Evolutionary conservation across 495 filamentous ascomycete genomes (phyloP), one percentile per base, ranked within the genome.

Genomic region (Geoglossum glabrum): DNA sequence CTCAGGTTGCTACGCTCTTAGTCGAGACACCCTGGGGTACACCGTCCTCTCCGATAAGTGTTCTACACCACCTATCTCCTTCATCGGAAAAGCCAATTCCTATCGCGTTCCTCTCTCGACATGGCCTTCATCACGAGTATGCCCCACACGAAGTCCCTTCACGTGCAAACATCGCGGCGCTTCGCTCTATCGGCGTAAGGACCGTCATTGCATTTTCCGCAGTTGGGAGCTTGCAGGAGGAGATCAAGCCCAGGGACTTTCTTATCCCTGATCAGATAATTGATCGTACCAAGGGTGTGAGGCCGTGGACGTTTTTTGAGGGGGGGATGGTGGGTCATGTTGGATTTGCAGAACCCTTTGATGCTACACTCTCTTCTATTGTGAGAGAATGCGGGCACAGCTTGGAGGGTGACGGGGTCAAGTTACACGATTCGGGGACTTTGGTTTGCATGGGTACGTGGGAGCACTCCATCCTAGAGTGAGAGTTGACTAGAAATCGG

Each of bases 241-340:
- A 86, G 63, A 90, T 99, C 68, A 82, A 81, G 70, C 92, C 92
- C 51, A 82, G 90, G 65, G 93, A 99, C 72, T 99, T 99, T 68
- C 85, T 96, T 36, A 76, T 99, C 15, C 90, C 88, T 17, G 87
- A 94, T 69, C 92, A 96, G 74, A 79, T 97, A 68, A 94, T 97
- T 70, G 92, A 99, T 71, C 87, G 92, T 61, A 99, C 92, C 62
- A 96, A 95, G 76, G 92, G 92, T 27, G 67, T 75, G 13, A 65
- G 69, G 4, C 87, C 92, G 3, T 95, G 86, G 68, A 97, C 92
- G 6, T 99, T 90, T 73, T 99, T 97, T 69, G 92, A 95, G 71
- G 81, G 78, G 54, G 92, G 92, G 27, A 78, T 94, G 51, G 92
- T 99, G 7, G 89, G 86, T 13, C 92, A 99, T 70, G 85, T 97